Base-by-base conservation (phyloP, 2,329 filamentous ascomycete species). In the Fusarium austroafricanum region DNA sequence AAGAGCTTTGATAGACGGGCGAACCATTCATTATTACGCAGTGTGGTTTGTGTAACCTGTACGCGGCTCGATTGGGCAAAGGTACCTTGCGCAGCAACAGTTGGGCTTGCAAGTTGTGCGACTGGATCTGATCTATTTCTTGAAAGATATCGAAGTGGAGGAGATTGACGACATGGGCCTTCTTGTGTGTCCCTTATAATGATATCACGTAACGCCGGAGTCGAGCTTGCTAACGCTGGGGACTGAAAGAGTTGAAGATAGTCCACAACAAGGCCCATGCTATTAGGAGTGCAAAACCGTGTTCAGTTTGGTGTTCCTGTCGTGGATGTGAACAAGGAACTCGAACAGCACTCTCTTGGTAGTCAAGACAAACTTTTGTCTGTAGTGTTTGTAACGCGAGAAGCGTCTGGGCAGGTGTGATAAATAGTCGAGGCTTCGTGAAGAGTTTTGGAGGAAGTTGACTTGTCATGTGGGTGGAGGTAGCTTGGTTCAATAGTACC, bases 11-110 rank as follows among this genome's bases (percentile, higher is more conserved):
- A 29, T 23, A 47, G 33, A 44, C 39, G 29, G 61, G 66, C 66
- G 61, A 68, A 69, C 65, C 53, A 65, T 53, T 52, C 26, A 31
- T 29, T 33, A 35, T 51, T 50, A 42, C 38, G 35, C 35, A 50
- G 47, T 55, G 37, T 47, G 60, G 39, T 38, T 54, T 61, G 55
- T 61, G 61, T 49, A 51, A 51, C 38, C 21, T 51, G 45, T 31
- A 61, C 26, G 20, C 31, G 43, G 29, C 42, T 55, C 18, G 33
- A 47, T 55, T 28, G 29, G 50, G 35, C 31, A 31, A 43, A 35
- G 28, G n/a, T 26, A 21, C 33, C 21, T 38, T 46, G 35, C 37
- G 49, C 29, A 33, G 21, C 15, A 38, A 37, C 43, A 50, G 33
- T 67, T 66, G 45, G 26, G 29, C 43, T 42, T 40, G 29, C 40